Conservation (phyloP, 2,329 filamentous ascomycete genomes). For the Tolypocladium ovalisporum region DNA sequence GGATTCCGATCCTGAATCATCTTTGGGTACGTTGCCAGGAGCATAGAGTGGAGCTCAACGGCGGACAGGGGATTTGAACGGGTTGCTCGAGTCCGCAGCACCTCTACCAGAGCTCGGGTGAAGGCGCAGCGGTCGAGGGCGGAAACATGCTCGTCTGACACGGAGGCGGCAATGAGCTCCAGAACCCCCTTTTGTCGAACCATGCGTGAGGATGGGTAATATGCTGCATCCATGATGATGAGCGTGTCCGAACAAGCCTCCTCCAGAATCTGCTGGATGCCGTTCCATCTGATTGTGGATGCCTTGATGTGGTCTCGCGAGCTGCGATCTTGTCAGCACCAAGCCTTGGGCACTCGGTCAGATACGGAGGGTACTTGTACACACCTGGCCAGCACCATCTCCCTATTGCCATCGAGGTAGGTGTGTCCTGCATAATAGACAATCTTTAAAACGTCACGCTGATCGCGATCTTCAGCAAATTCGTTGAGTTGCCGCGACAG, state of each 20-base stretch:
- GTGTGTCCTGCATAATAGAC: slow-evolving; percentile 47
- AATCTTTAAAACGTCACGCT: slow-evolving; percentile 46
- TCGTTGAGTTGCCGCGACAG: slow-evolving; percentile 38
- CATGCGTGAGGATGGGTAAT: slow-evolving; percentile 43
- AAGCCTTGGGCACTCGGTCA: background rate
- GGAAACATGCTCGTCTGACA: slow-evolving; percentile 38
- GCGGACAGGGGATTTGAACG: slow-evolving; percentile 37
- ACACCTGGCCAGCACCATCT: slow-evolving; percentile 48
- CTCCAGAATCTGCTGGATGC: slow-evolving; percentile 45
- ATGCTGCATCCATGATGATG: slow-evolving; percentile 48
- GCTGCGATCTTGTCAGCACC: slow-evolving; percentile 22
- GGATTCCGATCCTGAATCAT: slow-evolving; percentile 38
- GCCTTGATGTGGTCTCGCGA: slow-evolving; percentile 33
- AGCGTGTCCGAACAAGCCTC: slow-evolving; percentile 44
- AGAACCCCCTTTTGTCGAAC: slow-evolving; percentile 41
- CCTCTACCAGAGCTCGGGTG: slow-evolving; percentile 37
- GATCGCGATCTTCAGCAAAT: slow-evolving; percentile 42
- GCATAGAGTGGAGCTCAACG: slow-evolving; percentile 41
- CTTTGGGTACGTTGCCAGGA: slow-evolving; percentile 40
- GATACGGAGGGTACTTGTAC: slow-evolving; percentile 4
- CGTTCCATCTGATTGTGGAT: slow-evolving; percentile 42
- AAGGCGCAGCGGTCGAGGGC: slow-evolving; percentile 40
- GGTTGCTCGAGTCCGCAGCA: slow-evolving; percentile 34
- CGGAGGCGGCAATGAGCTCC: slow-evolving; percentile 44
- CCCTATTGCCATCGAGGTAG: slow-evolving; percentile 41